Evolutionary conservation across 2,329 filamentous ascomycete species (phyloP), one percentile per base, ranked within the genome.

Genomic region (Arthrobotrys entomopaga): DNA sequence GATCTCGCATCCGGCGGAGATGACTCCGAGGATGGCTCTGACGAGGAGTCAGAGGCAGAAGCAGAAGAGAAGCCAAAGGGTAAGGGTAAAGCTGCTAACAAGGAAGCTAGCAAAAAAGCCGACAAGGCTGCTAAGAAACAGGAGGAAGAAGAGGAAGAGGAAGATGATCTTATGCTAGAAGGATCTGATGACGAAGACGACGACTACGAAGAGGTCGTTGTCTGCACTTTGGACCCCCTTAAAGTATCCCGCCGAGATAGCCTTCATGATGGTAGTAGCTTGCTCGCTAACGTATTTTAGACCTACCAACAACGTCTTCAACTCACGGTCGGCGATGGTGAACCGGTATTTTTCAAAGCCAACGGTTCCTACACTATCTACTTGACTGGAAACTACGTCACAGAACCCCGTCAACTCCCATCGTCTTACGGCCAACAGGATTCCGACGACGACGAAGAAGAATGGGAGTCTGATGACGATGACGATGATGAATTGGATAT

Each of bases 221-320:
- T 99, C 79, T 99, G 95, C 88, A 99, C 95, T 76, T 88, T 99
- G 64, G 93, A 98, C 84, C 91, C 93, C 34, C 89, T 92, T 82
- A 91, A 90, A 85, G 95, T 97, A 89, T 81, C 66, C 65, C 6
- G 52, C 20, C 60, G 8, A 24, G 56, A 52, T 77, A 42, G 77
- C 52, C 48, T 10, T 49, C 48, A 19, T 15, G 4, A 56, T n/a
- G 8, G 16, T 22, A n/a, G 34, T 3, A 22, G 8, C 19, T 42
- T 43, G 19, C 2, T 43, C 6, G 19, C 38, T 57, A n/a, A 24
- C 69, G 52, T 10, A 5, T 34, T 15, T 3, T 57, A 98, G 95
- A 88, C 91, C 85, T 97, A 90, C 87, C 95, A 99, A 84, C 96
- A 99, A 84, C 84, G 95, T 54, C 88, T 99, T 72, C 92, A 99